Evolutionary conservation across 495 filamentous ascomycete genomes (phyloP).

Genomic region (Hyaloscypha finlandica): DNA sequence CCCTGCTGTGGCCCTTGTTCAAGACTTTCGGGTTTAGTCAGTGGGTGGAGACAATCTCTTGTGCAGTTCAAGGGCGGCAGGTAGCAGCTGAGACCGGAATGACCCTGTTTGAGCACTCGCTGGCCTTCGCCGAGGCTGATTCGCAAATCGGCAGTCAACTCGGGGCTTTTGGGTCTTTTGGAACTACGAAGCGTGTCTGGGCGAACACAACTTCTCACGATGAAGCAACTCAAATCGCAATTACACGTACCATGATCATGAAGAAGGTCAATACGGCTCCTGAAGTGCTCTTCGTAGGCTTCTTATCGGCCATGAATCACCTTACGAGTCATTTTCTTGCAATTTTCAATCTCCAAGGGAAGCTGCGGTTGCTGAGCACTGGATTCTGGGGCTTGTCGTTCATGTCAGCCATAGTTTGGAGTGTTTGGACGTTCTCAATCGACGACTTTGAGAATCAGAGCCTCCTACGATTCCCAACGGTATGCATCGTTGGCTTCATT

Average conservation of each 20-base stretch:
- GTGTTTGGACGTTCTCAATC: conserved; percentile 60
- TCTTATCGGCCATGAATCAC: conserved; percentile 89
- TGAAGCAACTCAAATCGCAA: conserved; percentile 48
- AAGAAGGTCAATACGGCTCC: conserved; percentile 76
- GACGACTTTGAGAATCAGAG: conserved; percentile 49
- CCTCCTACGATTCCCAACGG: conserved; percentile 80
- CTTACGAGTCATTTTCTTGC: conserved; percentile 82
- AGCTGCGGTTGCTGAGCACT: conserved; percentile 79
- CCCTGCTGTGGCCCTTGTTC: conserved; percentile 87
- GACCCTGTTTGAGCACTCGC: conserved; percentile 94
- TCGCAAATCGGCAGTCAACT: conserved; percentile 76
- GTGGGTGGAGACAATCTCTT: conserved; percentile 83
- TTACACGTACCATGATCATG: conserved; percentile 59
- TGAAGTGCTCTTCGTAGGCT: conserved; percentile 80
- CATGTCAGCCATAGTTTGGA: conserved; percentile 77
- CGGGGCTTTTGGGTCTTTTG: conserved; percentile 69
- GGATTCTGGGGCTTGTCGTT: conserved; percentile 87
- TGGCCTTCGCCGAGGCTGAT: conserved; percentile 96
- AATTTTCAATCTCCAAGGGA: conserved; percentile 73
- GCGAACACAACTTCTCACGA: conserved; percentile 31
- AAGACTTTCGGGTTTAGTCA: conserved; percentile 78
- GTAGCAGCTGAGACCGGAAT: conserved; percentile 87
- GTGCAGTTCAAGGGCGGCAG: conserved; percentile 83
- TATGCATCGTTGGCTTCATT: conserved; percentile 93
- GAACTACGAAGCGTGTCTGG: conserved; percentile 30